Evolutionary conservation across 1,139 yeast species (phyloP), one percentile per base, ranked within the genome.

Genomic region (Kodamaea anthophila): DNA sequence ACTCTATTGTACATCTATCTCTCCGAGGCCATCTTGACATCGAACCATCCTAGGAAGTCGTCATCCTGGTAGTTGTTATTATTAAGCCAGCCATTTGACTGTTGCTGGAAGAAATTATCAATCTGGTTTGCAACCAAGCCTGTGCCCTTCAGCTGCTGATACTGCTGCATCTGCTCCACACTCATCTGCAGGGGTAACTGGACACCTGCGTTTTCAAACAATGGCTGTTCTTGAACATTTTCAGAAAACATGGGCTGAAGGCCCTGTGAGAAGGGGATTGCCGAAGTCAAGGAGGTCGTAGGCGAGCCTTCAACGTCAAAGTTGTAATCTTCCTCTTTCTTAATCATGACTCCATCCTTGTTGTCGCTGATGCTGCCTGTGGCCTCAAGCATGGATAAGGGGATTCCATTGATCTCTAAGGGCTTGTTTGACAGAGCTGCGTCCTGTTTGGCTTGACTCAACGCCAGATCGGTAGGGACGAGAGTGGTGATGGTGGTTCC

Each of bases 11-110:
- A 23, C n/a, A 7, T 10, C 19, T 23, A 47, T 25, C 37, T 43
- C 34, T 53, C 58, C 15, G 58, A 51, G 32, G 60, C 51, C 56
- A 64, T 55, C 40, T 61, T 65, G 66, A 60, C 77, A 49, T 87
- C 96, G 62, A 87, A 82, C 96, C 96, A 88, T n/a, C 96, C 96
- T 30, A 88, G 62, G 49, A 88, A 81, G 50, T 87, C 96, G 50
- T 87, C 96, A 34, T 65, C 71, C 35, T 60, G 62, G 36, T 75
- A 75, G 32, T 74, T 80, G 43, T 83, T 85, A 57, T 78, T 77
- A 43, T 63, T 62, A 25, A 65, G 47, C 95, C 95, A 85, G 18
- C 86, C 88, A 29, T 77, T 74, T 13, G 87, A 80, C 46, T 85
- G 95, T 55, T 81, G 87, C 49, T 79, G 85, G 65, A 83, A 70